Conservation (phyloP, 2,329 filamentous ascomycete species). For the Chaetomium sp. region DNA sequence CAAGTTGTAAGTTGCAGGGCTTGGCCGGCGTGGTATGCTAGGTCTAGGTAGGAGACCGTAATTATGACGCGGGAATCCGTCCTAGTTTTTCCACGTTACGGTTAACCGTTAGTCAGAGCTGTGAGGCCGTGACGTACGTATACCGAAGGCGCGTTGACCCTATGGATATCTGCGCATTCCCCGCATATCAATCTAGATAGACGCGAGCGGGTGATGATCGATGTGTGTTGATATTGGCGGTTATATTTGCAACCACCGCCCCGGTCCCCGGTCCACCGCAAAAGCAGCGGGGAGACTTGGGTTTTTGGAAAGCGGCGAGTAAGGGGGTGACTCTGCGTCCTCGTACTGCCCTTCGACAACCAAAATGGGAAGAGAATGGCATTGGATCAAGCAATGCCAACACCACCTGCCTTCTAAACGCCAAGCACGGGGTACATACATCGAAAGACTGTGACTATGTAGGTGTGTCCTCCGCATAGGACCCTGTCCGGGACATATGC, state of each 20-base stretch:
- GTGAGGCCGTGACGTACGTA: neutral
- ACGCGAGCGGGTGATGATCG: slow-evolving; percentile 5
- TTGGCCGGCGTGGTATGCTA: slow-evolving; percentile 3
- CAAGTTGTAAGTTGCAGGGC: neutral
- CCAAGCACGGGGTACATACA: slow-evolving; percentile 22
- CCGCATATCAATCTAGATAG: slow-evolving; percentile 30
- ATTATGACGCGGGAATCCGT: neutral
- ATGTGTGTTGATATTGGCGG: slow-evolving; percentile 25
- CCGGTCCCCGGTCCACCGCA: neutral
- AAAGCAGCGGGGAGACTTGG: neutral
- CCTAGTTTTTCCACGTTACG: neutral
- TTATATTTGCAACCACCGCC: slow-evolving; percentile 23
- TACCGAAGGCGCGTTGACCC: neutral
- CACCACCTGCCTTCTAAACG: neutral
- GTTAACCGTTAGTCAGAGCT: neutral
- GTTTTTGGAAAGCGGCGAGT: neutral
- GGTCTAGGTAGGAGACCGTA: neutral
- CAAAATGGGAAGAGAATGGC: neutral
- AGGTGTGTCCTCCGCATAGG: slow-evolving; percentile 13
- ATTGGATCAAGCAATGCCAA: neutral
- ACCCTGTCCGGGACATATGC: slow-evolving; percentile 18
- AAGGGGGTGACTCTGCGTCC: neutral
- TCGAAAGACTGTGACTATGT: neutral
- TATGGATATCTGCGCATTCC: slow-evolving; percentile 6
- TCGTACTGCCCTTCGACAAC: neutral